Percentiles rank a stretch among this genome's conserved stretches.
Conservation (phyloP, 805 yeast species). For the Kluyveromyces siamensis region DNA sequence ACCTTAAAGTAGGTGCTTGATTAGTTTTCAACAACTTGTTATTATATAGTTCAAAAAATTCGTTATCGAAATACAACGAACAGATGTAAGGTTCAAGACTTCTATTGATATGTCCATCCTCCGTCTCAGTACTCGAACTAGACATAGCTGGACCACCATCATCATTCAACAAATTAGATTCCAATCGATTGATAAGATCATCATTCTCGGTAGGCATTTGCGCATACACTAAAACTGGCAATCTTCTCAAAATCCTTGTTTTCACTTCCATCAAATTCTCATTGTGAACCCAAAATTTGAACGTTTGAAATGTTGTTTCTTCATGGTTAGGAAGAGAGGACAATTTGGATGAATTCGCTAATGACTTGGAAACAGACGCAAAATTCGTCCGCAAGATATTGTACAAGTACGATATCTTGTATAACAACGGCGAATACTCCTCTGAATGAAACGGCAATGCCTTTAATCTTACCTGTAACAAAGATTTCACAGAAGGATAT, state of each 20-base stretch:
- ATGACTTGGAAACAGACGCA: constrained; percentile 26
- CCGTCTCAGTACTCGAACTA: constrained; percentile 38
- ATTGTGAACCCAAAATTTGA: constrained; percentile 95
- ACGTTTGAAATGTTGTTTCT: constrained; percentile 43
- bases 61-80: constrained; percentile 80
- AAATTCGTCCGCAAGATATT: constrained; percentile 65
- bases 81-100: constrained; percentile 74
- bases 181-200: constrained; percentile 20
- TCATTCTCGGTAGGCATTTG: constrained; percentile 29
- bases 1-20: constrained; percentile 65
- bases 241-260: constrained; percentile 85
- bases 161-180: constrained; percentile 18
- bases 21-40: constrained; percentile 65
- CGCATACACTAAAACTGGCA: constrained; percentile 80
- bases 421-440: constrained; percentile 85
- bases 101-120: constrained; percentile 36
- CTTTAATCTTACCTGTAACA: constrained; percentile 78
- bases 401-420: constrained; percentile 73
- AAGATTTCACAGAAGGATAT: constrained; percentile 77
- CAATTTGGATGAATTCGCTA: constrained; percentile 31
- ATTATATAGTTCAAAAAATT: constrained; percentile 76
- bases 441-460: constrained; percentile 88
- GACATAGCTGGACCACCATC: constrained; percentile 18
- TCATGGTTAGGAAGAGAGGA: constrained; percentile 26
- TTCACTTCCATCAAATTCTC: constrained; percentile 96